Conservation (phyloP, 768 basidiomycete species). For the Psilocybe cubensis region DNA sequence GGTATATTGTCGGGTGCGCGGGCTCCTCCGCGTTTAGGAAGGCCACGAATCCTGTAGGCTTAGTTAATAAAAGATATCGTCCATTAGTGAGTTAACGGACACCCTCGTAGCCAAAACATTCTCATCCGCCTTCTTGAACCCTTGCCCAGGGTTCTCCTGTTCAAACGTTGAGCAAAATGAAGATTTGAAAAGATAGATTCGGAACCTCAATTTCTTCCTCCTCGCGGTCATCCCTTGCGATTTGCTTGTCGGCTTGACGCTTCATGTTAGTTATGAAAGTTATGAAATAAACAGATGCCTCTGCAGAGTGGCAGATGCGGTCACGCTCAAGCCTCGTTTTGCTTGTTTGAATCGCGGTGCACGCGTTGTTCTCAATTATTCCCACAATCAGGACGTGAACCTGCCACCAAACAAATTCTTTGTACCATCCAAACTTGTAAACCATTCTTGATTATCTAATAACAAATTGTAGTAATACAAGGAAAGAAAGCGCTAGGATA, state of each 20-base stretch:
- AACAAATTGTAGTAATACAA: slow-evolving; percentile 8
- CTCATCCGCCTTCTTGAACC: slow-evolving; percentile 57
- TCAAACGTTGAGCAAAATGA: neutral
- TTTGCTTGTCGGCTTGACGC: slow-evolving; percentile 73
- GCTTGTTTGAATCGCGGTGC: neutral
- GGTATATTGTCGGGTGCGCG: slow-evolving; percentile 1
- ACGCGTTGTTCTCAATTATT: neutral
- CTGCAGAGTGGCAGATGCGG: neutral
- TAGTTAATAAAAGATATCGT: slow-evolving; percentile 1
- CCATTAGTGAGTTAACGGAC: slow-evolving; percentile 34
- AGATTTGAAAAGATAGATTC: neutral
- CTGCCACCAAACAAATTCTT: no score
- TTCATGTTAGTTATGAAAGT: slow-evolving; percentile 50
- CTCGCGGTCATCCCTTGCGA: slow-evolving; percentile 57
- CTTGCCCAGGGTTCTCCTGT: slow-evolving; percentile 28
- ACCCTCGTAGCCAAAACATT: slow-evolving; percentile 53
- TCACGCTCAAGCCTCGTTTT: neutral
- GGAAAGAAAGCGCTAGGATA: slow-evolving; percentile 3
- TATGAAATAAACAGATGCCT: neutral
- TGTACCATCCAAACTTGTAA: neutral
- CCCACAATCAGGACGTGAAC: neutral
- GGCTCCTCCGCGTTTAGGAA: slow-evolving; percentile 54
- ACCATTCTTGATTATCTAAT: slow-evolving; percentile 3
- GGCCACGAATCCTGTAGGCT: slow-evolving; percentile 58
- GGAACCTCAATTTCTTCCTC: slow-evolving; percentile 34